Evolutionary conservation across 495 filamentous ascomycete genomes (phyloP), one percentile per base, ranked within the genome.

Genomic region (Podospora bellae-mahoneyi): DNA sequence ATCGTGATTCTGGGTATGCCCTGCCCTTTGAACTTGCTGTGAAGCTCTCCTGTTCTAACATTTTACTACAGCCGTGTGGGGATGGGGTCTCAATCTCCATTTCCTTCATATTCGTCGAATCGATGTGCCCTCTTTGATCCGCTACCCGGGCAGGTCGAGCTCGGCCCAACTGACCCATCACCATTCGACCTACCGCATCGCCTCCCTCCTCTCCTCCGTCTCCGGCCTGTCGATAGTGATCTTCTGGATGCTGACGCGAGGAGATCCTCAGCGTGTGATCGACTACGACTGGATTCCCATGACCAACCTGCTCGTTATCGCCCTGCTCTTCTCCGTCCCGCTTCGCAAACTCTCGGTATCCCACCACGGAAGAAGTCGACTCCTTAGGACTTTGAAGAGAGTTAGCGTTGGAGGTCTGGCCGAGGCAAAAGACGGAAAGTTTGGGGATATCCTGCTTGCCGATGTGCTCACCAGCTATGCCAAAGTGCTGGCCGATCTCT

Each of bases 381-480:
- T 97, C 57, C 86, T 96, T 58, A 73, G 83, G 9, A 91, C 86
- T 0, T 80, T 96, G 18, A 86, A 86, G 65, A 90, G 92, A 34
- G 86, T 97, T 58, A 84, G 83, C 69, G 81, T 95, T 58, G 92
- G 92, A 34, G 91, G 92, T 1, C 77, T 97, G n/a, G 92, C 93
- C 9, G 87, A 91, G 76, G 77, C 89, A 6, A 86, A 90, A 62
- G 88, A 93, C 80, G 92, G 92, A 53, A 96, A 94, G 66, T 99
- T 99, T 73, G 93, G 91, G 56, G 95, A 99, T 75, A 89, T 98
- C 65, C 80, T 99, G 55, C 84, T 98, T n/a, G 93, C 95, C 7
- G 95, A 99, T 84, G 94, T 90, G 44, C 79, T 99, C 67, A 99
- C 95, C 9, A 94, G 91, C 70, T 99, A 98, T 77, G 89, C 95